A percentile compares a stretch with the other conserved stretches of the same genome.
Conservation (phyloP, 2,329 filamentous ascomycete genomes). For the Sordariomycetes sp. region DNA sequence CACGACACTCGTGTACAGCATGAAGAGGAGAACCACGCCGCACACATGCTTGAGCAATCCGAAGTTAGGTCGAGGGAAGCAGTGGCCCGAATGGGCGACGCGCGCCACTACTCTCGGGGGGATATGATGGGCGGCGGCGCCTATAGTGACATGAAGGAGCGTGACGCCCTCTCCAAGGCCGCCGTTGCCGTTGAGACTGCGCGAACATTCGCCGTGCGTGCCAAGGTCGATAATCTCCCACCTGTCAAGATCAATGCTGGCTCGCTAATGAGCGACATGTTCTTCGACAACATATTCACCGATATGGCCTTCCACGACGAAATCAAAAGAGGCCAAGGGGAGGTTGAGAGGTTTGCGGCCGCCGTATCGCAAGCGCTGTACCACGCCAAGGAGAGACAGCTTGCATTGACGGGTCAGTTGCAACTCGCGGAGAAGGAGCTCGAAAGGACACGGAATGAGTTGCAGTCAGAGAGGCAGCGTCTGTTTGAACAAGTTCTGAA, state of each 20-base stretch:
- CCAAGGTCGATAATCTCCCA: conserved; percentile 16
- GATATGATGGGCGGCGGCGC: conserved; percentile 42
- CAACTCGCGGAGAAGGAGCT: conserved; percentile 16
- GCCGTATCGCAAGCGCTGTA: conserved; percentile 20
- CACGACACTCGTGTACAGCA: conserved; percentile 22
- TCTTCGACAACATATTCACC: conserved; percentile 46
- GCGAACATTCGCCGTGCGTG: not conserved
- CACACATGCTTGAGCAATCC: conserved; percentile 28
- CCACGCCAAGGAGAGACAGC: conserved; percentile 19
- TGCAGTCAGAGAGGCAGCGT: conserved; percentile 34
- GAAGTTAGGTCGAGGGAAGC: conserved; percentile 23
- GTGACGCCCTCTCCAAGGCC: conserved; percentile 29
- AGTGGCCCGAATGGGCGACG: conserved; percentile 24
- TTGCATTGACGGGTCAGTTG: conserved; percentile 20
- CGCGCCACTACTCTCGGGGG: conserved; percentile 27
- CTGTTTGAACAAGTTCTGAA: too few species aligned
- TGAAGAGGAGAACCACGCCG: conserved; percentile 31
- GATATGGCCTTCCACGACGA: conserved; percentile 43
- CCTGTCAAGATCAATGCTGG: conserved; percentile 28
- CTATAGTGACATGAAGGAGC: conserved; percentile 43
- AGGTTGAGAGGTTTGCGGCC: conserved; percentile 23
- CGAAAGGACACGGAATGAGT: conserved; percentile 20
- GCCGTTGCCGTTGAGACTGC: not conserved
- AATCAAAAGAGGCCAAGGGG: conserved; percentile 31
- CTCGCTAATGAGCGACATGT: conserved; percentile 36